A percentile compares a stretch with the other conserved stretches of the same genome.
Evolutionary conservation across 331 rosid genomes (phyloP).

Genomic region (Quercus phellos): DNA sequence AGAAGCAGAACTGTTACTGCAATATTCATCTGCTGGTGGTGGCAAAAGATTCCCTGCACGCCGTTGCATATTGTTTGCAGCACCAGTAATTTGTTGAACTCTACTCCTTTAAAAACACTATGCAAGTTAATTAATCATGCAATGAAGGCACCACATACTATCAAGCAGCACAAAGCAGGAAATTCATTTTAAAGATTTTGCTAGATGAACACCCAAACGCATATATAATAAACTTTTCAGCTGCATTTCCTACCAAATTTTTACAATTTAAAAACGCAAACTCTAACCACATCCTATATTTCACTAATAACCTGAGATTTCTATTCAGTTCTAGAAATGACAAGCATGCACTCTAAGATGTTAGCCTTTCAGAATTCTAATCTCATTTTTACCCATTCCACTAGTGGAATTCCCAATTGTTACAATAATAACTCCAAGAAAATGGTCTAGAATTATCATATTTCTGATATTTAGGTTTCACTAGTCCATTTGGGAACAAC

Average conservation of each 20-base stretch:
- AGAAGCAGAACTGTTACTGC: constrained; percentile 37
- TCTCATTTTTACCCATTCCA: background rate
- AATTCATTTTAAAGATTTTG: background rate
- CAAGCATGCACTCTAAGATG: background rate
- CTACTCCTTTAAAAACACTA: constrained; percentile 68
- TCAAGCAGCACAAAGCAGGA: constrained; percentile 12
- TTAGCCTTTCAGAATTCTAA: background rate
- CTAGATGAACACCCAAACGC: background rate
- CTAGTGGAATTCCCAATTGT: background rate
- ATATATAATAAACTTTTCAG: background rate
- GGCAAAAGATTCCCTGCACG: constrained; percentile 74
- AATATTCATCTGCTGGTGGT: constrained; percentile 65
- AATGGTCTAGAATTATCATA: background rate
- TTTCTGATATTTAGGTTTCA: background rate
- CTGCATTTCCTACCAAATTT: background rate
- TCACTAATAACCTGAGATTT: no score
- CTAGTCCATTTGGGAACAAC: background rate
- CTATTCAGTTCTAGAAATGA: background rate
- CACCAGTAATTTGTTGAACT: constrained; percentile 83
- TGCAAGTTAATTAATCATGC: constrained; percentile 32
- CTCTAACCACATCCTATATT: background rate
- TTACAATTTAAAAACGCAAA: background rate
- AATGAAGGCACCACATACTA: constrained; percentile 12
- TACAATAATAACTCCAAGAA: background rate
- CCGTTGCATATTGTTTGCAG: constrained; percentile 54